Conservation (phyloP, 345 rosid genomes). For the Adansonia digitata region DNA sequence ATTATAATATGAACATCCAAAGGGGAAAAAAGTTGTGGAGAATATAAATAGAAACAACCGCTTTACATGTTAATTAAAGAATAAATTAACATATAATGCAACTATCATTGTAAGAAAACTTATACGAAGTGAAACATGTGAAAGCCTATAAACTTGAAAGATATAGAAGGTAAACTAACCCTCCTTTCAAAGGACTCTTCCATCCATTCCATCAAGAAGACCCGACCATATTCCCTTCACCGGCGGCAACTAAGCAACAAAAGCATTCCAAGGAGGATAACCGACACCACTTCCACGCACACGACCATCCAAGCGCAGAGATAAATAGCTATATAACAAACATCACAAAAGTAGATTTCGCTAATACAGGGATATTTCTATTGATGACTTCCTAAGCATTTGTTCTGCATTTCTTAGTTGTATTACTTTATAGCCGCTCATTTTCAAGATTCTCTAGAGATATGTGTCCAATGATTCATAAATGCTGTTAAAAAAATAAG, state of each 20-base stretch:
- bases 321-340: slow-evolving; percentile 57
- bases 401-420: background rate
- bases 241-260: slow-evolving; percentile 86
- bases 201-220: slow-evolving; percentile 92
- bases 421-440: background rate
- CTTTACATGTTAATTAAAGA: background rate
- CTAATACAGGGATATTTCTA: background rate
- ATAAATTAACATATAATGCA: background rate
- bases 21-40: too few species aligned
- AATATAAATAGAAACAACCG: background rate
- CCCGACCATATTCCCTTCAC: slow-evolving; percentile 90
- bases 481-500: background rate
- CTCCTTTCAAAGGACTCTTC: slow-evolving; percentile 55
- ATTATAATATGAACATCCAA: background rate
- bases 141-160: background rate
- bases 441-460: background rate
- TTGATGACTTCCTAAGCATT: background rate
- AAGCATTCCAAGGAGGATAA: slow-evolving; percentile 98
- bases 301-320: slow-evolving; percentile 87
- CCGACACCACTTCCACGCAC: slow-evolving; percentile 95
- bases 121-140: too few species aligned
- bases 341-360: background rate
- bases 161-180: slow-evolving; percentile 7
- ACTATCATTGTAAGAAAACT: too few species aligned
- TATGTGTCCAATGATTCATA: background rate